A percentile compares a stretch with the other conserved stretches of the same genome.
Conservation (phyloP, 2,329 filamentous ascomycete species). For the Aspergillus tubingensis region DNA sequence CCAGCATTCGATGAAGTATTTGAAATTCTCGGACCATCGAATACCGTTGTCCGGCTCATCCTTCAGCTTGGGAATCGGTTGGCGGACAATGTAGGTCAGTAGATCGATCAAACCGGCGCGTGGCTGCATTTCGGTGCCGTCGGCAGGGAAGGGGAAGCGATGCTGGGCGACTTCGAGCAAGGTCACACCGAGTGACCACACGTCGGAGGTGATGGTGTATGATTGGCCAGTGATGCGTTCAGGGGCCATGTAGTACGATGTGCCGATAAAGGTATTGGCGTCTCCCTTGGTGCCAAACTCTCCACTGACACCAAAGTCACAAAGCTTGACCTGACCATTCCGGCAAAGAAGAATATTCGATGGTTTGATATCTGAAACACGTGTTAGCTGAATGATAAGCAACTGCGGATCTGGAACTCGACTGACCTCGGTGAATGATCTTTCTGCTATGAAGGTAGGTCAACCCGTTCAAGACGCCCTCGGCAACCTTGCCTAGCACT, state of each 20-base stretch:
- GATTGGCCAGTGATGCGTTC: constrained; percentile 96
- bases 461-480: constrained; percentile 88
- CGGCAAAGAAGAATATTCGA: constrained; percentile 94
- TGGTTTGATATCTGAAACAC: constrained; percentile 79
- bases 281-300: constrained; percentile 99
- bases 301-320: constrained; percentile 96
- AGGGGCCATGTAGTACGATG: constrained; percentile 98
- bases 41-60: constrained; percentile 89
- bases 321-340: constrained; percentile 92
- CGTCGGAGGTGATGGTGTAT: constrained; percentile 97
- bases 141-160: constrained; percentile 95
- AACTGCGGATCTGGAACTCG: neutral
- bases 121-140: constrained; percentile 93
- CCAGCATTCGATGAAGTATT: constrained; percentile 99
- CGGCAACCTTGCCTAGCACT: constrained; percentile 92
- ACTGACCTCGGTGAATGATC: constrained; percentile 81
- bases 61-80: constrained; percentile 92
- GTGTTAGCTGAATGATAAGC: neutral
- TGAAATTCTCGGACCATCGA: constrained; percentile 95
- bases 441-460: constrained; percentile 94
- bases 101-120: constrained; percentile 91
- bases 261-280: constrained; percentile 98
- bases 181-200: constrained; percentile 96
- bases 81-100: constrained; percentile 94
- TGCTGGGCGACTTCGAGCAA: constrained; percentile 99